phyloP scores from a whole-genome alignment of 495 filamentous ascomycete species.

The Tuber microsphaerosporum region DNA sequence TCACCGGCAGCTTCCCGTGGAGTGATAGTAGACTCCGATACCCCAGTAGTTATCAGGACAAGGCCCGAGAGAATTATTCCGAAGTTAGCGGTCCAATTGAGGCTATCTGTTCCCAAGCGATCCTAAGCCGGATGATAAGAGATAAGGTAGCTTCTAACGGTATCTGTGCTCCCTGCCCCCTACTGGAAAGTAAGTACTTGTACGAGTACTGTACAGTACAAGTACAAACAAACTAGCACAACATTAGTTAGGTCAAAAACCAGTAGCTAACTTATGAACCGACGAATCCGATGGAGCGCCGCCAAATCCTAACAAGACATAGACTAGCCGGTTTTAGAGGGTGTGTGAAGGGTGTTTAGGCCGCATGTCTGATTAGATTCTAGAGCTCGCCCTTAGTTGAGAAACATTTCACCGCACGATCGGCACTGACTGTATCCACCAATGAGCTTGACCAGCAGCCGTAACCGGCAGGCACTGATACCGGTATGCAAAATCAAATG shows the following conservation, averaged over 20 bases:
- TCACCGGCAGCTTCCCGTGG: not conserved
- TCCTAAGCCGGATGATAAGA: not conserved
- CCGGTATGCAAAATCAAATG: not conserved
- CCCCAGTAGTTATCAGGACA: not conserved
- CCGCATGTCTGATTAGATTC: not conserved
- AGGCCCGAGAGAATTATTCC: not conserved
- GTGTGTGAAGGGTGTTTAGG: not conserved
- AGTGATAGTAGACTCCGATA: not conserved
- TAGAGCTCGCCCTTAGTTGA: not conserved
- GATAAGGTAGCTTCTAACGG: not conserved
- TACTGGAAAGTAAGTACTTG: no score
- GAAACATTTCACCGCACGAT: not conserved
- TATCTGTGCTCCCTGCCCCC: not conserved
- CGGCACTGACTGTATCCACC: not conserved
- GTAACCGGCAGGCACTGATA: not conserved
- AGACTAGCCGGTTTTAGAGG: not conserved
- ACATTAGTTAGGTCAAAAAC: not conserved
- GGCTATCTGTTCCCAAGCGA: not conserved
- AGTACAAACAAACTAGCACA: no score
- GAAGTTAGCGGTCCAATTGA: not conserved
- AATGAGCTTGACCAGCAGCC: not conserved
- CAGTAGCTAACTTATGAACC: not conserved
- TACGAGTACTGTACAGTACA: no score
- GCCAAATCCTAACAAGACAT: not conserved
- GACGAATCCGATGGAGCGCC: not conserved